These are phyloP conservation scores for Dothistroma septosporum DNA, from an alignment of 2,329 filamentous ascomycete genomes.

Conservation along the genomic window DNA sequence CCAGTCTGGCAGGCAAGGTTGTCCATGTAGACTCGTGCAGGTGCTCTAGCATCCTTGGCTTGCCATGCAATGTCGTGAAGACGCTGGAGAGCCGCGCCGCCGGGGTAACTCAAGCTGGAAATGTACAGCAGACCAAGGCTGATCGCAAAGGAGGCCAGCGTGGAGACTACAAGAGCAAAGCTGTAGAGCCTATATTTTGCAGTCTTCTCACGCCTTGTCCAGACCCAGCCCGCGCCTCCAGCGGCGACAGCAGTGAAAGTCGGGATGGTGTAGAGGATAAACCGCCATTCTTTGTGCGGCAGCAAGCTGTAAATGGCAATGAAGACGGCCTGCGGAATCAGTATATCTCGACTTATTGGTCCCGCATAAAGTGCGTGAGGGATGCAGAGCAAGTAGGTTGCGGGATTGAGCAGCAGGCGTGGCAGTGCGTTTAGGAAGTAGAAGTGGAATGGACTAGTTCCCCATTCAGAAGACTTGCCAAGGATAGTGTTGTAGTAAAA, in stretches of 20 bases:
- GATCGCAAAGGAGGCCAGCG: constrained; percentile 56
- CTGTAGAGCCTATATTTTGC: constrained; percentile 53
- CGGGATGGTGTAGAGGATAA: constrained; percentile 85
- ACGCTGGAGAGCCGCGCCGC: constrained; percentile 66
- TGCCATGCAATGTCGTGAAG: constrained; percentile 35
- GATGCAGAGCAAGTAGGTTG: constrained; percentile 53
- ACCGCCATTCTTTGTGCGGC: constrained; percentile 94
- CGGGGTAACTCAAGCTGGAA: constrained; percentile 90
- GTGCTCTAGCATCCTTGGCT: constrained; percentile 11
- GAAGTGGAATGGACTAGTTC: constrained; percentile 76
- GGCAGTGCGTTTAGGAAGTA: constrained; percentile 82
- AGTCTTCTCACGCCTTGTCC: constrained; percentile 58
- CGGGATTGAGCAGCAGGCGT: constrained; percentile 76
- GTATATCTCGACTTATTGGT: constrained; percentile 47
- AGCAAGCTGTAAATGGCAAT: constrained; percentile 78
- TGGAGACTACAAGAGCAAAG: constrained; percentile 55
- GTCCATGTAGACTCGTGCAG: constrained; percentile 49
- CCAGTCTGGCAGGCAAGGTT: constrained; percentile 62
- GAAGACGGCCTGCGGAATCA: constrained; percentile 67
- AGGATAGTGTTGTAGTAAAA: constrained; percentile 90
- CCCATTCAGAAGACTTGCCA: constrained; percentile 82
- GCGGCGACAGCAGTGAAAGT: constrained; percentile 73
- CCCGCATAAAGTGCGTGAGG: constrained; percentile 50
- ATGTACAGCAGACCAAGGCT: constrained; percentile 68
- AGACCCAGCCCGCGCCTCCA: constrained; percentile 65